These are phyloP conservation scores for Thermomyces lanuginosus DNA, from an alignment of 2,329 filamentous ascomycete genomes.

Conservation along the genomic window DNA sequence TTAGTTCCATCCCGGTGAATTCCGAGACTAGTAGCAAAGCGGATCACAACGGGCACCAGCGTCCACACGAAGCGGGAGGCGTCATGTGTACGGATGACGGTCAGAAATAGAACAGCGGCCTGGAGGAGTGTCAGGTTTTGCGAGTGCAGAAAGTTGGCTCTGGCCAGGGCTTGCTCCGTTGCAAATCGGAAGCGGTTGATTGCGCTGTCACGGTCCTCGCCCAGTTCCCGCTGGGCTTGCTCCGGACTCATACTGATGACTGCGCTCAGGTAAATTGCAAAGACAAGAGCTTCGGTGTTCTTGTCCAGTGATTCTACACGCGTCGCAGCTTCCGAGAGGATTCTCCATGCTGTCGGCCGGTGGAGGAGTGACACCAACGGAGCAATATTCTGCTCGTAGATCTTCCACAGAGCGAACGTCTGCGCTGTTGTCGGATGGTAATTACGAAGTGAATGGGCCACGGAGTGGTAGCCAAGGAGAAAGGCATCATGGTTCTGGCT, in stretches of 20 bases:
- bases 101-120: constrained; percentile 45
- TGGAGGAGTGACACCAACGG: constrained; percentile 46
- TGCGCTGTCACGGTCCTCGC: constrained; percentile 34
- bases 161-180: constrained; percentile 46
- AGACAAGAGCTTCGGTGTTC: constrained; percentile 40
- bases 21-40: constrained; percentile 31
- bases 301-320: constrained; percentile 36
- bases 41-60: constrained; percentile 26
- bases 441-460: constrained; percentile 37
- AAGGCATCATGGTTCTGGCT: constrained; percentile 43
- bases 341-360: constrained; percentile 36
- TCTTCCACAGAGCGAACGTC: constrained; percentile 39
- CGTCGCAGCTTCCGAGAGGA: constrained; percentile 35
- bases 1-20: constrained; percentile 36
- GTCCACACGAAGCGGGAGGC: constrained; percentile 29
- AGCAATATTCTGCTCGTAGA: constrained; percentile 45
- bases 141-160: constrained; percentile 46
- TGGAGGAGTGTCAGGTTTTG: constrained; percentile 47
- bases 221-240: constrained; percentile 30
- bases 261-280: constrained; percentile 45
- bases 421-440: constrained; percentile 40
- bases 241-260: constrained; percentile 28
- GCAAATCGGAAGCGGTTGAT: constrained; percentile 45
- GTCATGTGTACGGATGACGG: constrained; percentile 29
- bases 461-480: constrained; percentile 44